A percentile compares a stretch with the other conserved stretches of the same genome.
phyloP scores from a whole-genome alignment of 2,329 filamentous ascomycete genomes.

The Lachnellula willkommii region DNA sequence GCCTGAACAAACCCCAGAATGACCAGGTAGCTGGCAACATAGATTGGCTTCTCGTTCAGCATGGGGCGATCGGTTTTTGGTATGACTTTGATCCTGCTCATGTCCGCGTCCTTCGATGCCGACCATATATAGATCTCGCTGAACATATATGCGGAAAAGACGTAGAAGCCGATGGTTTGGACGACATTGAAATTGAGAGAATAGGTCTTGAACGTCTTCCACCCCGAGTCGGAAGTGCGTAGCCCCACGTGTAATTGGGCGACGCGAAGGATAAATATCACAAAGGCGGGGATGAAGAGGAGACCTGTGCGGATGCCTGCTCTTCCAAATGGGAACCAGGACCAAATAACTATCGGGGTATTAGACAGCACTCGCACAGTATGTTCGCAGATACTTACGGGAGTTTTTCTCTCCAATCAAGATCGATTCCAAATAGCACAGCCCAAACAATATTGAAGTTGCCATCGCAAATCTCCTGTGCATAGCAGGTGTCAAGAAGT shows the following conservation, averaged over 20 bases:
- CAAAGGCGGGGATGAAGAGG: constrained; percentile 70
- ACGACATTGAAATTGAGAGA: constrained; percentile 52
- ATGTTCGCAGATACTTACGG: constrained; percentile 44
- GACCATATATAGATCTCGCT: constrained; percentile 77
- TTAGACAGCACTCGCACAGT: constrained; percentile 4
- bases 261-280: constrained; percentile 80
- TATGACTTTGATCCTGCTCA: constrained; percentile 68
- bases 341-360: constrained; percentile 63
- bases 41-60: constrained; percentile 82
- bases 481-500: constrained; percentile 83
- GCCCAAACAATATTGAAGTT: constrained; percentile 59
- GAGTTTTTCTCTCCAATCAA: constrained; percentile 64
- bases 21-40: constrained; percentile 66
- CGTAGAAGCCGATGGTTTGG: constrained; percentile 71
- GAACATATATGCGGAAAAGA: constrained; percentile 72
- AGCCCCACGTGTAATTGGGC: constrained; percentile 72
- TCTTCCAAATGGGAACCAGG: constrained; percentile 76
- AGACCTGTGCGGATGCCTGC: constrained; percentile 69
- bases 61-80: constrained; percentile 66
- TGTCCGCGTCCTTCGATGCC: constrained; percentile 50
- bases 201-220: constrained; percentile 57
- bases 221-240: constrained; percentile 64
- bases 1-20: constrained; percentile 67
- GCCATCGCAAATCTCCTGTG: constrained; percentile 82
- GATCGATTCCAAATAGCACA: constrained; percentile 70